phyloP scores from a whole-genome alignment of 805 yeast species.

The Saccharomyces cerevisiae region DNA sequence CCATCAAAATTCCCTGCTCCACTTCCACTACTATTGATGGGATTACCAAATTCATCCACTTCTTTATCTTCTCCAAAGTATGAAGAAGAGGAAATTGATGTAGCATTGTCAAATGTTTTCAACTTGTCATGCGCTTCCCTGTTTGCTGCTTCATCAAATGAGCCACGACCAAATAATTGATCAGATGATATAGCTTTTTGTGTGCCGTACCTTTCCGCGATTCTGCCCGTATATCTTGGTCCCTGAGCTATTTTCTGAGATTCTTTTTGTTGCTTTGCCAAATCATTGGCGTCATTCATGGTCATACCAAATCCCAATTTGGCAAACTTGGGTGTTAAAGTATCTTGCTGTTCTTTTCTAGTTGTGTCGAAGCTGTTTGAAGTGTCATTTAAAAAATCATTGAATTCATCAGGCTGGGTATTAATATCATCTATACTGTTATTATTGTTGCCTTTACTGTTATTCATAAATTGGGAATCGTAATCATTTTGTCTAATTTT shows the following conservation, averaged over 20 bases:
- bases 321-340: conserved; percentile 59
- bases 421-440: conserved; percentile 4
- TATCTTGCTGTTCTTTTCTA: conserved; percentile 11
- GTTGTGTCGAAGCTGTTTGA: background rate
- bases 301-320: conserved; percentile 88
- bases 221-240: conserved; percentile 64
- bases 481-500: conserved; percentile 31
- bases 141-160: conserved; percentile 68
- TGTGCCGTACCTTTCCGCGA: conserved; percentile 67
- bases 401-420: conserved; percentile 12
- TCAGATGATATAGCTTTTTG: conserved; percentile 96
- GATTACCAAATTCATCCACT: conserved; percentile 27
- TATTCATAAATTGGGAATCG: conserved; percentile 5
- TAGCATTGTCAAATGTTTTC: conserved; percentile 75
- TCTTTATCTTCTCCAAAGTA: conserved; percentile 84
- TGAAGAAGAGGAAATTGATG: conserved; percentile 82
- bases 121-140: conserved; percentile 77
- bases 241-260: conserved; percentile 39
- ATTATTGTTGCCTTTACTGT: conserved; percentile 2
- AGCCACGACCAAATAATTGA: conserved; percentile 83
- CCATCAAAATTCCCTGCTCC: conserved; percentile 26
- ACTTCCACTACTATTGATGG: conserved; percentile 4
- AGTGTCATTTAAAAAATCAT: conserved; percentile 10
- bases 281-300: conserved; percentile 46
- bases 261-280: conserved; percentile 35